Evolutionary conservation across 2,329 filamentous ascomycete genomes (phyloP).

Genomic region (Sphaerulina populicola): DNA sequence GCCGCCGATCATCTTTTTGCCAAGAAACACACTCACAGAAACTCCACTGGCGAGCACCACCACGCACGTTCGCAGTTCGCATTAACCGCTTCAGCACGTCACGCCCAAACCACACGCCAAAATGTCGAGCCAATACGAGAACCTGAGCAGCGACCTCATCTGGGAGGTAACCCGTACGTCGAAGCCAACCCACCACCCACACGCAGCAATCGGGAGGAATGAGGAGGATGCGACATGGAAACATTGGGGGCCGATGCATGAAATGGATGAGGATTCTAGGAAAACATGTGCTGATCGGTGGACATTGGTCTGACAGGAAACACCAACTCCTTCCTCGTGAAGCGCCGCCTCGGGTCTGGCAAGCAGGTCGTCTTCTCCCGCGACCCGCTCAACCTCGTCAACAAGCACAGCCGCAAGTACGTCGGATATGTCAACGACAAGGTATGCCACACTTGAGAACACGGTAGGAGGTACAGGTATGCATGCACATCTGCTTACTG

Average conservation of each 20-base stretch:
- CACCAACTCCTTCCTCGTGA: conserved; percentile 86
- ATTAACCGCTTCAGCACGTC: conserved; percentile 1
- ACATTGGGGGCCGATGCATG: not conserved
- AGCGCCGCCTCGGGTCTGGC: conserved; percentile 71
- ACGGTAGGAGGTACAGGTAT: conserved; percentile 52
- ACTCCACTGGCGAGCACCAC: not conserved
- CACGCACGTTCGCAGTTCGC: no score
- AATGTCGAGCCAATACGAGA: conserved; percentile 48
- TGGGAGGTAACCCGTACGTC: conserved; percentile 92
- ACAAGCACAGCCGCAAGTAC: conserved; percentile 89
- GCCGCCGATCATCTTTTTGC: conserved; percentile 2
- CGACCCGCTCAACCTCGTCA: conserved; percentile 86
- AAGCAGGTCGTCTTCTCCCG: conserved; percentile 69
- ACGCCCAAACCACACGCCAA: conserved; percentile 34
- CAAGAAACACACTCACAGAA: conserved; percentile 1
- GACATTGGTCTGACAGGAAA: conserved; percentile 49
- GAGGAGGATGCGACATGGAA: conserved; percentile 2
- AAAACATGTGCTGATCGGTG: conserved; percentile 7
- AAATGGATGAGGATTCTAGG: not conserved
- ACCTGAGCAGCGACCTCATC: conserved; percentile 83
- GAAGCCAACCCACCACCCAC: conserved; percentile 7
- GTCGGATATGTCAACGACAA: conserved; percentile 78
- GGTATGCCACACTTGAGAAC: not conserved
- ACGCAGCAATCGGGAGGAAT: conserved; percentile 1
- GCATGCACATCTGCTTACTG: not conserved